Conservation (phyloP, 23 red algal species). For the Chondrus crispus region DNA sequence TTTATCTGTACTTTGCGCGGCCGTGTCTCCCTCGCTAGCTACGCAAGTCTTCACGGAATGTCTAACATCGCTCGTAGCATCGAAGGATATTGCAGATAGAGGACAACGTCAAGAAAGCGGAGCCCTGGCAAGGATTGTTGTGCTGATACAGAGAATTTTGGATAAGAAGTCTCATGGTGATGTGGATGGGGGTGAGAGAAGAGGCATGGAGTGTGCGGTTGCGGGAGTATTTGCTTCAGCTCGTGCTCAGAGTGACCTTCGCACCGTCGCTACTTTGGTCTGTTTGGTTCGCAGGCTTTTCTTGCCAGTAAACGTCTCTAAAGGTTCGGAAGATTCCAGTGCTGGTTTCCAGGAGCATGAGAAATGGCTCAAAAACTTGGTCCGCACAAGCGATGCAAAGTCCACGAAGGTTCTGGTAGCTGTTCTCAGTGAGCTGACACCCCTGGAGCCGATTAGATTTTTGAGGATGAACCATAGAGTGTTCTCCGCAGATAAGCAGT, state of each 20-base stretch:
- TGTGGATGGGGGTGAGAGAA: background rate
- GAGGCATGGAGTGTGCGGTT: background rate
- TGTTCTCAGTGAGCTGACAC: background rate
- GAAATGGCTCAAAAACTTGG: conserved; percentile 25
- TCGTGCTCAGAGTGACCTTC: background rate
- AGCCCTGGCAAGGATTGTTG: background rate
- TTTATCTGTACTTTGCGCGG: background rate
- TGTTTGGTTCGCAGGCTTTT: conserved; percentile 28
- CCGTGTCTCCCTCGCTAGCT: background rate
- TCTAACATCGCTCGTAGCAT: background rate
- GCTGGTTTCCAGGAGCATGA: conserved; percentile 9
- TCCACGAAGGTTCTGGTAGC: conserved; percentile 2
- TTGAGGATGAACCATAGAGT: conserved; percentile 42
- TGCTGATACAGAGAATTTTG: conserved; percentile 23
- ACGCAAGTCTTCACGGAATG: conserved; percentile 4
- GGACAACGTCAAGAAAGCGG: background rate
- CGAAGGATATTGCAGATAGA: background rate
- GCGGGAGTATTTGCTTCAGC: background rate
- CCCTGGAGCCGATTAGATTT: conserved; percentile 29
- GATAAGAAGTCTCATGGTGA: background rate
- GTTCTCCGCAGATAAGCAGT: conserved; percentile 7
- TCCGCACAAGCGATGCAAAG: background rate
- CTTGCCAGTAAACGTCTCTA: background rate
- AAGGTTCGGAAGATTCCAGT: background rate
- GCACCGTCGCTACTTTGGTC: background rate